Conservation (phyloP, 1,139 yeast genomes). For the Candida sanyaensis region DNA sequence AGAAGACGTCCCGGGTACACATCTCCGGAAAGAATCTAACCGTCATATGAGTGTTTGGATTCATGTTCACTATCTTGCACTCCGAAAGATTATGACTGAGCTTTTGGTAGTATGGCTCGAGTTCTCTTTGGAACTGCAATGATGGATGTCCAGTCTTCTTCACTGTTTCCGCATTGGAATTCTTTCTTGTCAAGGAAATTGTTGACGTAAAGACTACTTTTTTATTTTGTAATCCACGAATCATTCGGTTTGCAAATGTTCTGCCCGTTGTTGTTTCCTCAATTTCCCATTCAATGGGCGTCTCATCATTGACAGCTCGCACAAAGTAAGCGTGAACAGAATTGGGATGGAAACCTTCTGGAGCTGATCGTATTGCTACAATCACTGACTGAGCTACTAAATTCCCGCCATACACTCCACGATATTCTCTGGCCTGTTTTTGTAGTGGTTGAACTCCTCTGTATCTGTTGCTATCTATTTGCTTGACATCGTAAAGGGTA, state of each 20-base stretch:
- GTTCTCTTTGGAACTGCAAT: constrained; percentile 36
- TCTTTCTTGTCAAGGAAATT: constrained; percentile 47
- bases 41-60: constrained; percentile 7
- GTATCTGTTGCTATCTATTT: constrained; percentile 20
- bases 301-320: constrained; percentile 23
- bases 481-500: constrained; percentile 22
- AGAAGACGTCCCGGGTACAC: constrained; percentile 23
- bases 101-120: constrained; percentile 25
- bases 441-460: constrained; percentile 23
- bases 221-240: constrained; percentile 58
- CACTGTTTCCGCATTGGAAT: constrained; percentile 23
- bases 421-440: constrained; percentile 24
- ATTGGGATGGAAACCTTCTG: constrained; percentile 34
- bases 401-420: constrained; percentile 38
- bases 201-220: constrained; percentile 52
- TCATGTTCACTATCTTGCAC: neutral
- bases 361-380: constrained; percentile 29
- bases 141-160: constrained; percentile 20
- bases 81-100: neutral
- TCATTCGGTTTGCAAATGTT: constrained; percentile 58
- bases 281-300: constrained; percentile 34
- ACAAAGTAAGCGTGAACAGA: constrained; percentile 37
- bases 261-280: constrained; percentile 50
- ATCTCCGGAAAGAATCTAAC: constrained; percentile 6
- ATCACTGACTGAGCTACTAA: constrained; percentile 36